Evolutionary conservation across 352 stramenopile species (phyloP).

Genomic region (Globisporangium barbulae): DNA sequence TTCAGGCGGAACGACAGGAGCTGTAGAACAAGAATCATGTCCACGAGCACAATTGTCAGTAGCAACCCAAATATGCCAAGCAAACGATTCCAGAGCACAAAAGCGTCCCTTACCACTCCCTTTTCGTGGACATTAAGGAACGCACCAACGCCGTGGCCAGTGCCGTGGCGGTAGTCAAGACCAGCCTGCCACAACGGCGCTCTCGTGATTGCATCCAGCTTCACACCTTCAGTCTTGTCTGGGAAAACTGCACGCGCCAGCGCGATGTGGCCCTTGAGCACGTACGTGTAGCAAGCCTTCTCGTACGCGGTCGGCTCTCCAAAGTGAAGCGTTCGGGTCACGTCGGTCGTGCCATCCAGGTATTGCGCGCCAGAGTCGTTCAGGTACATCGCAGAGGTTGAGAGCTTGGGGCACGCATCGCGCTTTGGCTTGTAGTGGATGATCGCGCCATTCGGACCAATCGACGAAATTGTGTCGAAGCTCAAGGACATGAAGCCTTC

Average conservation of each 20-base stretch:
- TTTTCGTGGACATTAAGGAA: conserved; percentile 98
- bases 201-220: conserved; percentile 96
- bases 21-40: conserved; percentile 17
- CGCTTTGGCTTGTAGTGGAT: conserved; percentile 92
- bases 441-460: conserved; percentile 96
- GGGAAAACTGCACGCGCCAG: conserved; percentile 87
- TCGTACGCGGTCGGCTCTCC: conserved; percentile 90
- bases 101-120: conserved; percentile 39
- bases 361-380: conserved; percentile 99
- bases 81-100: conserved; percentile 5
- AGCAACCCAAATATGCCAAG: too few relatives aligned
- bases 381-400: conserved; percentile 93
- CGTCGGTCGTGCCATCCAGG: conserved; percentile 97
- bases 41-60: too few relatives aligned
- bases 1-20: conserved; percentile 85
- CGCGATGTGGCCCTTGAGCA: conserved; percentile 97
- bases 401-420: conserved; percentile 84
- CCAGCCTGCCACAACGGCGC: conserved; percentile 93
- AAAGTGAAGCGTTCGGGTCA: conserved; percentile 98
- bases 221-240: conserved; percentile 92
- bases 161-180: conserved; percentile 98
- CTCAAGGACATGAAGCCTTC: conserved; percentile 90
- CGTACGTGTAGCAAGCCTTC: conserved; percentile 94
- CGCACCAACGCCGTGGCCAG: conserved; percentile 95
- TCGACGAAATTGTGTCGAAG: conserved; percentile 98